Evolutionary conservation across 169 alveolate genomes (phyloP).

Genomic region (Plasmodium knowlesi): DNA sequence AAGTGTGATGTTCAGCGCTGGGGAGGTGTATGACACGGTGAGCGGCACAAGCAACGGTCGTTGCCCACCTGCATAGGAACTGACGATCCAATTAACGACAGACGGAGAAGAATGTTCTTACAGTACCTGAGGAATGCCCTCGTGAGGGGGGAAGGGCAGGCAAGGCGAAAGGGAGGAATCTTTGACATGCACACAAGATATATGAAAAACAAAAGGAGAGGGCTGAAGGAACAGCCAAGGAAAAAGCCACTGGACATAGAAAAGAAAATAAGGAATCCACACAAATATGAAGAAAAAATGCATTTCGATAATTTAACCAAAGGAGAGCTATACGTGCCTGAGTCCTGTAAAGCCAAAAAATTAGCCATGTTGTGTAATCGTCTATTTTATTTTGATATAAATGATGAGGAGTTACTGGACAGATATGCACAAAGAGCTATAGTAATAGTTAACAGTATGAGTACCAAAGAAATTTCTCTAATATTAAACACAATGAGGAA

Average conservation of each 20-base stretch:
- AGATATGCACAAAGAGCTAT: slow-evolving; percentile 75
- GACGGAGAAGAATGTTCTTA: slow-evolving; percentile 8
- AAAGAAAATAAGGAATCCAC: slow-evolving; percentile 62
- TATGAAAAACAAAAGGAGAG: slow-evolving; percentile 74
- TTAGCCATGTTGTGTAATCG: slow-evolving; percentile 74
- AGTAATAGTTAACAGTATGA: slow-evolving; percentile 54
- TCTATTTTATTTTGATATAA: slow-evolving; percentile 58
- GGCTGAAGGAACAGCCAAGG: slow-evolving; percentile 72
- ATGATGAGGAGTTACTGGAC: slow-evolving; percentile 68
- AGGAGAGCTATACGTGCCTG: slow-evolving; percentile 72
- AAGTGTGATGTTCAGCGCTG: neutral
- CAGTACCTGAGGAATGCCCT: neutral
- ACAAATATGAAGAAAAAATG: slow-evolving; percentile 72
- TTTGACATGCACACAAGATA: slow-evolving; percentile 27
- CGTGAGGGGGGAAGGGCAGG: neutral
- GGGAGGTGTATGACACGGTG: neutral
- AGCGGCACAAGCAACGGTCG: neutral
- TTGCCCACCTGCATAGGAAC: neutral
- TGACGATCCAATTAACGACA: neutral
- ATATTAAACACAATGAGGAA: slow-evolving; percentile 69
- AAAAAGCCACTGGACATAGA: slow-evolving; percentile 70
- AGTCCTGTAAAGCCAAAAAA: slow-evolving; percentile 63
- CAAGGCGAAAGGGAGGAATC: neutral
- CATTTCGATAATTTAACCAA: slow-evolving; percentile 64
- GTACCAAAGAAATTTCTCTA: slow-evolving; percentile 69